Percentiles rank a stretch among this genome's conserved stretches.
These are phyloP conservation scores for Debaryomycetaceae sp. DNA, from an alignment of 1,139 yeast genomes.

Conservation along the genomic window DNA sequence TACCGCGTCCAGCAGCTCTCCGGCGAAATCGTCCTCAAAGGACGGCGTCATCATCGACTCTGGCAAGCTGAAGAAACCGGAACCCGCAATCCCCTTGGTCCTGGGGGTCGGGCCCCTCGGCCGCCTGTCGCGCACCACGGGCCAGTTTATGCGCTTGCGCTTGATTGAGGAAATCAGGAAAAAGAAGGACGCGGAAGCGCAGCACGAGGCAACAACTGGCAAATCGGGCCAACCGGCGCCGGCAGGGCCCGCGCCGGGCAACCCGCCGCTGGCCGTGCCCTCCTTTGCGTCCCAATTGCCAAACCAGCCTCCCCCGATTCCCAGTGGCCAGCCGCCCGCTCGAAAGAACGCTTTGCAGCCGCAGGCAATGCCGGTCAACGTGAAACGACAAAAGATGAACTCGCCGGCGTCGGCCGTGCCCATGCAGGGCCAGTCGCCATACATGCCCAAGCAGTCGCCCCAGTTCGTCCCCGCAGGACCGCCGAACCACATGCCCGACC, in stretches of 20 bases:
- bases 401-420: constrained; percentile 1
- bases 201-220: constrained; percentile 22
- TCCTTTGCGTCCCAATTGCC: not conserved
- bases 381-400: constrained; percentile 2
- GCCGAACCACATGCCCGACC: constrained; percentile 1
- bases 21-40: constrained; percentile 8
- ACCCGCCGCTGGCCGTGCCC: not conserved
- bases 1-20: constrained; percentile 9
- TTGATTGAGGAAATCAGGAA: constrained; percentile 38
- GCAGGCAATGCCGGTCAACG: constrained; percentile 3
- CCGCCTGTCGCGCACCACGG: constrained; percentile 18
- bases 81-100: constrained; percentile 10
- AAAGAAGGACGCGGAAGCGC: constrained; percentile 33
- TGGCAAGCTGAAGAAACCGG: constrained; percentile 15
- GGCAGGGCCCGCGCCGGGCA: not conserved
- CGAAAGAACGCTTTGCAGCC: too few relatives aligned
- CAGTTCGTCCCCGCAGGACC: too few relatives aligned
- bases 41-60: constrained; percentile 12
- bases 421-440: constrained; percentile 1
- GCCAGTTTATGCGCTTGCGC: constrained; percentile 38
- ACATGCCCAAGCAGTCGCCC: not conserved
- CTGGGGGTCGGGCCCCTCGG: constrained; percentile 7
- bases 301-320: not conserved
- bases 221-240: not conserved
- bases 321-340: constrained; percentile 2